Percentiles rank a stretch among this genome's conserved stretches.
These are phyloP conservation scores for Postia placenta DNA, from an alignment of 768 basidiomycete genomes.

Conservation along the genomic window DNA sequence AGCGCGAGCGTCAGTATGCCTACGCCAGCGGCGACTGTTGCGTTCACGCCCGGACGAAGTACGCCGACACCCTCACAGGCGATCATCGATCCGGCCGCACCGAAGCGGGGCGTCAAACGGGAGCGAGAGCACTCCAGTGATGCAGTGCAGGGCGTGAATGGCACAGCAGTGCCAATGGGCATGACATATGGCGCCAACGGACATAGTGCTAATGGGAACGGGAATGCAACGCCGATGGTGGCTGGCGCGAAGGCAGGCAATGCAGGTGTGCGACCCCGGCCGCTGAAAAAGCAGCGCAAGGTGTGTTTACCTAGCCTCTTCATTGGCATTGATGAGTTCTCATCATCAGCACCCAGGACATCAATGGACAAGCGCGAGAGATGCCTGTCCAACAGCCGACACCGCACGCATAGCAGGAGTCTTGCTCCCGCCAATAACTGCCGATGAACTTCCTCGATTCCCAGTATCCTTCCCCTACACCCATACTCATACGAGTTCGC, in stretches of 20 bases:
- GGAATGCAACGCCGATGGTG: conserved; percentile 18
- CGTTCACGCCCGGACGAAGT: conserved; percentile 4
- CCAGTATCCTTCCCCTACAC: too few relatives aligned
- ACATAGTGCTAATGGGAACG: conserved; percentile 18
- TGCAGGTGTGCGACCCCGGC: conserved; percentile 54
- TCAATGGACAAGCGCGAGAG: conserved; percentile 58
- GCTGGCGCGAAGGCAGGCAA: conserved; percentile 52
- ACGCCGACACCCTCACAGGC: not conserved
- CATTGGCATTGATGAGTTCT: conserved; percentile 5
- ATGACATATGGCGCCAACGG: conserved; percentile 1
- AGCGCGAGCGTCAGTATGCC: not conserved
- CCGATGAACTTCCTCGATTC: too few relatives aligned
- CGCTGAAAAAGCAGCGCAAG: conserved; percentile 72
- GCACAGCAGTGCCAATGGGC: not conserved
- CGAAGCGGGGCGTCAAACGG: conserved; percentile 17
- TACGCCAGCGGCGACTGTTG: conserved; percentile 5
- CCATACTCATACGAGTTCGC: too few relatives aligned
- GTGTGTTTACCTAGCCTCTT: conserved; percentile 32
- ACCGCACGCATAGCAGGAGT: conserved; percentile 38
- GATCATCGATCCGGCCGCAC: not conserved
- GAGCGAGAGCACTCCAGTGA: conserved; percentile 15
- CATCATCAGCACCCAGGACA: conserved; percentile 39
- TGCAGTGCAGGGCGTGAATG: conserved; percentile 10
- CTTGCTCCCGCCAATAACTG: not conserved
- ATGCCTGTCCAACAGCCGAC: conserved; percentile 62